These are phyloP conservation scores for Phytophthora sp. DNA, from an alignment of 352 stramenopile genomes.

Conservation along the genomic window DNA sequence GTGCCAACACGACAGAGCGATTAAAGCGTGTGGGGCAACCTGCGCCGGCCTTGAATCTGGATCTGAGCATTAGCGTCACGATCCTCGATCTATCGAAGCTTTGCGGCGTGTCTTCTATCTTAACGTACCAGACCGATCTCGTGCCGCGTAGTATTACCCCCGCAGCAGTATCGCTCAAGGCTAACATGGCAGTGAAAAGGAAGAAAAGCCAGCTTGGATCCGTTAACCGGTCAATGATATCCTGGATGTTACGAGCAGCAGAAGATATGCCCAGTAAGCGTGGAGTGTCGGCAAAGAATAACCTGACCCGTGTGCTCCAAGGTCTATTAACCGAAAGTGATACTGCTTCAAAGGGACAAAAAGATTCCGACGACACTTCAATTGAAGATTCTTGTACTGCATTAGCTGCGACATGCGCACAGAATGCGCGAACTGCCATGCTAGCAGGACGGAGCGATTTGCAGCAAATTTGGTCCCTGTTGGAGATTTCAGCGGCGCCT, in stretches of 20 bases:
- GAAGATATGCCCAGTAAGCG: conserved; percentile 40
- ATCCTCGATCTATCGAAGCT: conserved; percentile 78
- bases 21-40: conserved; percentile 61
- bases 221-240: conserved; percentile 59
- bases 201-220: conserved; percentile 31
- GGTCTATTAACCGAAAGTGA: conserved; percentile 39
- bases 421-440: conserved; percentile 62
- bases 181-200: conserved; percentile 11
- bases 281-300: conserved; percentile 35
- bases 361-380: conserved; percentile 1
- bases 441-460: conserved; percentile 71
- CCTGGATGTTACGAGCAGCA: conserved; percentile 60
- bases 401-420: conserved; percentile 52
- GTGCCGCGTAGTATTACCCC: conserved; percentile 22
- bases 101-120: conserved; percentile 73
- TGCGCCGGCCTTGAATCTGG: conserved; percentile 55
- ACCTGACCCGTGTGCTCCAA: conserved; percentile 54
- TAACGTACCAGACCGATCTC: conserved; percentile 70
- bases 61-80: conserved; percentile 75
- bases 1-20: conserved; percentile 33
- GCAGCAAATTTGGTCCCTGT: conserved; percentile 82
- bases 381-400: conserved; percentile 20
- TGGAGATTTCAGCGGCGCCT: conserved; percentile 71
- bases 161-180: conserved; percentile 16
- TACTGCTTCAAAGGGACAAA: conserved; percentile 2